Evolutionary conservation across 495 filamentous ascomycete genomes (phyloP).

Genomic region (Annulohypoxylon maeteangense): DNA sequence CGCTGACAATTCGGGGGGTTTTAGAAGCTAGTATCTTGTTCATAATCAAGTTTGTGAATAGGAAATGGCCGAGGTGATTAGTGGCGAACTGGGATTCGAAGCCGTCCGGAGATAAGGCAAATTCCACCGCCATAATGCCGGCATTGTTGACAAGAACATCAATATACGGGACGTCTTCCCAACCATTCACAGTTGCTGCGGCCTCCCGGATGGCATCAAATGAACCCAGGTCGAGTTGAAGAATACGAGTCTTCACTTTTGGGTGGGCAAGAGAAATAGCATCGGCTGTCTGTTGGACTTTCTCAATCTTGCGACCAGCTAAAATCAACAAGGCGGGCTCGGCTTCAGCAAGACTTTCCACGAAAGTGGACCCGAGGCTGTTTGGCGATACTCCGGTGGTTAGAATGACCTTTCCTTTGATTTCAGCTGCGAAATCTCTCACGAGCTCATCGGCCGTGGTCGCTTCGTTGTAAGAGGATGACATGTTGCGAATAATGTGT

Average conservation of each 20-base stretch:
- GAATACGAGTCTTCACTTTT: slow-evolving; percentile 33
- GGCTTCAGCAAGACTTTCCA: slow-evolving; percentile 53
- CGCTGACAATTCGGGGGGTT: slow-evolving; percentile 50
- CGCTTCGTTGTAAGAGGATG: background rate
- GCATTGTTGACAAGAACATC: slow-evolving; percentile 78
- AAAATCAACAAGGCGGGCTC: slow-evolving; percentile 57
- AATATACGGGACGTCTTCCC: slow-evolving; percentile 53
- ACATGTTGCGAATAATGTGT: background rate
- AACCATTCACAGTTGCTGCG: slow-evolving; percentile 50
- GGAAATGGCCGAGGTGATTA: slow-evolving; percentile 75
- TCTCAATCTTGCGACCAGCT: slow-evolving; percentile 55
- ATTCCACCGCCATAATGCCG: slow-evolving; percentile 69
- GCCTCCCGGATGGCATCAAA: slow-evolving; percentile 55
- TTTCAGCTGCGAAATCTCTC: slow-evolving; percentile 8
- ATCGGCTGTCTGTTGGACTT: slow-evolving; percentile 52
- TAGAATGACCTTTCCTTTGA: slow-evolving; percentile 49
- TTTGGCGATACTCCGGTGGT: slow-evolving; percentile 58
- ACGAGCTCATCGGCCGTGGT: slow-evolving; percentile 5
- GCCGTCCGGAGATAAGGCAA: slow-evolving; percentile 64
- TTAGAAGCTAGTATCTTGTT: slow-evolving; percentile 49
- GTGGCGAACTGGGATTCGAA: slow-evolving; percentile 76
- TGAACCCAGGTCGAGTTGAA: slow-evolving; percentile 59
- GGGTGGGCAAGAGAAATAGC: slow-evolving; percentile 33
- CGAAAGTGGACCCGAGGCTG: slow-evolving; percentile 56
- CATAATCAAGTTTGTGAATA: slow-evolving; percentile 73